Percentiles rank a stretch among this genome's conserved stretches.
These are phyloP conservation scores for Alternaria viburni DNA, from an alignment of 2,329 filamentous ascomycete genomes.

Conservation along the genomic window DNA sequence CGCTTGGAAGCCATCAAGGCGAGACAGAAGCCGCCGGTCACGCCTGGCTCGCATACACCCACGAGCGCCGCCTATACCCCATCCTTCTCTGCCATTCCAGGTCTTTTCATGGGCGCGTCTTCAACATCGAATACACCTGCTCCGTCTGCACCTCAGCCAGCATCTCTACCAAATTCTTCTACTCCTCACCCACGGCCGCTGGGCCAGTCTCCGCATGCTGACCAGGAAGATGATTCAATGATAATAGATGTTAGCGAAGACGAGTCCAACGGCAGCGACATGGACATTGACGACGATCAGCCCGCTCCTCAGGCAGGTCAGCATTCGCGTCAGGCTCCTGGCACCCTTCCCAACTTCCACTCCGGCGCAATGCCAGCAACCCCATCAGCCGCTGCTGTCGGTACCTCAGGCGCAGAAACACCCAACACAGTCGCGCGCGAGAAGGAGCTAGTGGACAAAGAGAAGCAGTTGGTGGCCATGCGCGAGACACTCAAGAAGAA, in stretches of 20 bases:
- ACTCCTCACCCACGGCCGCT: constrained; percentile 65
- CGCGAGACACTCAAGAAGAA: constrained; percentile 36
- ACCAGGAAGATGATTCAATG: constrained; percentile 68
- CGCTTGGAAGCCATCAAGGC: constrained; percentile 71
- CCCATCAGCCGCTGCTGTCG: constrained; percentile 32
- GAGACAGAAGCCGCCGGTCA: constrained; percentile 20
- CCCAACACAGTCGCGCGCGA: constrained; percentile 45
- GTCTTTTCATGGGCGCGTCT: constrained; percentile 57
- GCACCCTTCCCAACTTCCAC: constrained; percentile 31
- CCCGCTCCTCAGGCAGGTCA: constrained; percentile 39
- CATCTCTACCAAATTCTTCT: constrained; percentile 39
- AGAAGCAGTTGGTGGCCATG: constrained; percentile 58
- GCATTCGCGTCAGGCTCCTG: constrained; percentile 14
- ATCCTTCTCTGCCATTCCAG: constrained; percentile 55
- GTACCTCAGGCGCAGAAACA: constrained; percentile 46
- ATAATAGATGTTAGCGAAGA: constrained; percentile 88
- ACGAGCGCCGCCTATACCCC: constrained; percentile 11
- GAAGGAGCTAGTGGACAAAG: constrained; percentile 55
- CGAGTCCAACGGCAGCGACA: constrained; percentile 66
- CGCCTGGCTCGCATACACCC: constrained; percentile 7
- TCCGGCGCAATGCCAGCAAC: constrained; percentile 31
- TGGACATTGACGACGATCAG: constrained; percentile 67
- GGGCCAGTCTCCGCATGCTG: constrained; percentile 58
- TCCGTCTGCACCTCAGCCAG: constrained; percentile 52
- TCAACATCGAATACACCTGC: constrained; percentile 4